Conservation (phyloP, 306 rosid genomes). For the Glycine soja region DNA sequence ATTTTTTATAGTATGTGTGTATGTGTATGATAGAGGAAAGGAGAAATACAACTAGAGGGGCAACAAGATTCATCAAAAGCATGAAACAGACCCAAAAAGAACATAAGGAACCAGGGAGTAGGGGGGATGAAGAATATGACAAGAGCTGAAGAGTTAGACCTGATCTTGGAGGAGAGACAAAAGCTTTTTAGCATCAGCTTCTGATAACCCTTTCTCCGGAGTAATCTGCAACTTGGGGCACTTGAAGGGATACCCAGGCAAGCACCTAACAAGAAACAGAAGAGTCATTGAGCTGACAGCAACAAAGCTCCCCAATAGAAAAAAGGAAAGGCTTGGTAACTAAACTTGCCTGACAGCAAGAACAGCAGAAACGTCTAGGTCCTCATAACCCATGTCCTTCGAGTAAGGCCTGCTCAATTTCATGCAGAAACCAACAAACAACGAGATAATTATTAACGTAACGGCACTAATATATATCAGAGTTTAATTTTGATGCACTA, state of each 20-base stretch:
- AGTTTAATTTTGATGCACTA: too few species aligned
- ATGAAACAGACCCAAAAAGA: not conserved
- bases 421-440: too few species aligned
- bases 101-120: not conserved
- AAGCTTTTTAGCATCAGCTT: constrained; percentile 70
- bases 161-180: constrained; percentile 82
- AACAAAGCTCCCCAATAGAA: constrained; percentile 11
- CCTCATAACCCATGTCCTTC: constrained; percentile 93
- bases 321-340: constrained; percentile 7
- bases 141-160: constrained; percentile 50
- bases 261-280: constrained; percentile 59
- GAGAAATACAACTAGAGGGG: not conserved
- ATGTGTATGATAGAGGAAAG: too few species aligned
- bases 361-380: constrained; percentile 77
- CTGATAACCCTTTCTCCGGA: constrained; percentile 75
- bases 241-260: constrained; percentile 96
- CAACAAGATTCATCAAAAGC: not conserved
- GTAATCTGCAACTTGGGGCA: constrained; percentile 85
- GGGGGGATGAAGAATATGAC: not conserved
- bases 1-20: not conserved
- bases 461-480: too few species aligned
- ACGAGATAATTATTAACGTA: too few species aligned
- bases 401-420: constrained; percentile 60
- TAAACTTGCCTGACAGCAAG: constrained; percentile 72
- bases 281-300: constrained; percentile 11